Evolutionary conservation across 2,329 filamentous ascomycete genomes (phyloP).

Genomic region (Amauroascus verrucosus): DNA sequence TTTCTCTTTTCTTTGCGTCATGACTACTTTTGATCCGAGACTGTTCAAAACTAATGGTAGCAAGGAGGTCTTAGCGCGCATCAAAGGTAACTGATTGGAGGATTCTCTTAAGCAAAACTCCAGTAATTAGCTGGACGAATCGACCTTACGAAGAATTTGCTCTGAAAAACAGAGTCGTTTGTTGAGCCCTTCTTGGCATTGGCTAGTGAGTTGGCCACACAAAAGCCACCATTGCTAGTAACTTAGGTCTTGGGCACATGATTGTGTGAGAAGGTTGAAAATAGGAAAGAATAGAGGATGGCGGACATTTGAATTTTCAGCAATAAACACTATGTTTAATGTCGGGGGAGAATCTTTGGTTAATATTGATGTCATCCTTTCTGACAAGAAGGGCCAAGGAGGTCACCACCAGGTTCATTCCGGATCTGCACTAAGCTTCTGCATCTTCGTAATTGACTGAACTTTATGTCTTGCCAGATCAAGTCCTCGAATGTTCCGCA

Average conservation of each 20-base stretch:
- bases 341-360: too few species aligned
- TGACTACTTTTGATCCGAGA: not conserved
- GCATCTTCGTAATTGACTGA: conserved; percentile 9
- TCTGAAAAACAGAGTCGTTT: too few species aligned
- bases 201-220: not conserved
- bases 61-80: conserved; percentile 2
- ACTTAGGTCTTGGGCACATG: too few species aligned
- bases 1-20: not conserved
- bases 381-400: not conserved
- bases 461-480: conserved; percentile 1
- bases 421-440: conserved; percentile 4
- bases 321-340: too few species aligned
- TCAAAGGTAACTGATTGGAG: not conserved
- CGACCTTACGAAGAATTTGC: too few species aligned
- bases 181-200: not conserved
- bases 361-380: not conserved
- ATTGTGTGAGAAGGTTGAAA: too few species aligned
- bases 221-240: too few species aligned
- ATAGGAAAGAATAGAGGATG: too few species aligned
- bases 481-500: conserved; percentile 8
- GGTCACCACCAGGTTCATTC: not conserved
- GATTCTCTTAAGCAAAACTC: not conserved
- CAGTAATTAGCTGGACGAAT: too few species aligned
- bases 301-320: too few species aligned
- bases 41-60: too few species aligned